Evolutionary conservation across 768 basidiomycete genomes (phyloP).

Genomic region (Galerina marginata): DNA sequence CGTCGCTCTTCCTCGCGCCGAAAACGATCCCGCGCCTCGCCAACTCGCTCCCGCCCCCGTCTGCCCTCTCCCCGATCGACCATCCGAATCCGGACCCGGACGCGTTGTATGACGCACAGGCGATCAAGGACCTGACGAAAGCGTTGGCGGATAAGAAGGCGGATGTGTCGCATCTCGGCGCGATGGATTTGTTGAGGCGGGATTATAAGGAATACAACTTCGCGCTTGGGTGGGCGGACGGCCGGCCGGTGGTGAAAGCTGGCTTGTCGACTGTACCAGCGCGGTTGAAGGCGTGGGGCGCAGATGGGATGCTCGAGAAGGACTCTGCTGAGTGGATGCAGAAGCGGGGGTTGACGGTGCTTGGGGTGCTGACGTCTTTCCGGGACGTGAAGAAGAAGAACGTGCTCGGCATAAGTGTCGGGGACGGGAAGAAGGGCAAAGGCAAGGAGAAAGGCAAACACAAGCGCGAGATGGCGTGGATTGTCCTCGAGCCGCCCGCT

Average conservation of each 20-base stretch:
- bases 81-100: conserved; percentile 30
- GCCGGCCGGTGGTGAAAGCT: conserved; percentile 51
- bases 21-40: conserved; percentile 54
- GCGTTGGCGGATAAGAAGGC: conserved; percentile 63
- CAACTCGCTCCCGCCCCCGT: conserved; percentile 64
- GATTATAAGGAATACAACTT: conserved; percentile 92
- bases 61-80: conserved; percentile 45
- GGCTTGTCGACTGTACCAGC: conserved; percentile 88
- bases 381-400: conserved; percentile 43
- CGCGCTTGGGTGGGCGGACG: conserved; percentile 47
- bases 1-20: conserved; percentile 66
- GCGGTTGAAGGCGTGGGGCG: conserved; percentile 61
- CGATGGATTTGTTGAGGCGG: conserved; percentile 83
- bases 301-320: conserved; percentile 45
- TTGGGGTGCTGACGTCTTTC: conserved; percentile 85
- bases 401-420: not conserved
- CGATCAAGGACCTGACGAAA: conserved; percentile 54
- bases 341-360: conserved; percentile 64
- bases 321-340: conserved; percentile 63
- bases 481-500: conserved; percentile 50
- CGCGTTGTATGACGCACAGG: conserved; percentile 41
- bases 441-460: conserved; percentile 58
- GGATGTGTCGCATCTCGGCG: conserved; percentile 68
- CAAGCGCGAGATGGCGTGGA: conserved; percentile 70
- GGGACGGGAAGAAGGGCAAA: conserved; percentile 33